These are phyloP conservation scores for Medicago lupulina DNA, from an alignment of 306 rosid species.

Conservation along the genomic window DNA sequence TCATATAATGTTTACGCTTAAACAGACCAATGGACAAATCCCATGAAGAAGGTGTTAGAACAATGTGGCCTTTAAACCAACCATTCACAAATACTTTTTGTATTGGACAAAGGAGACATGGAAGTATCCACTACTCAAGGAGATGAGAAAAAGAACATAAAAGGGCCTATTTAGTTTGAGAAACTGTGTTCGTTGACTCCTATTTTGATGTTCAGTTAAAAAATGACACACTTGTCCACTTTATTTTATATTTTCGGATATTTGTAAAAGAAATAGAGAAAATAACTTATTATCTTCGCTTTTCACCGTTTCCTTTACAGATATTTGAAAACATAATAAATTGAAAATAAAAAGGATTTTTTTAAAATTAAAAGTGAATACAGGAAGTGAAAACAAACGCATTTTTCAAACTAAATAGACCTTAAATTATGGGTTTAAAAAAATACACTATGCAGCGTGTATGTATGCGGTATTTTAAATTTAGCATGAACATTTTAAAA, in stretches of 20 bases:
- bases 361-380: constrained; percentile 4
- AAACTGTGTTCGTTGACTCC: not conserved
- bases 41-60: constrained; percentile 6
- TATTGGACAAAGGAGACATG: not conserved
- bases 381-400: not conserved
- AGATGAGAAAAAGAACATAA: constrained; percentile 12
- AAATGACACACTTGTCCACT: not conserved
- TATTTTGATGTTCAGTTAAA: not conserved
- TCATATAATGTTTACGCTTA: constrained; percentile 17
- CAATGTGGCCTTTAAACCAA: not conserved
- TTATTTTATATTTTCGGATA: not conserved
- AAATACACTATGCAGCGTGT: constrained; percentile 7
- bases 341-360: not conserved
- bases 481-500: not conserved
- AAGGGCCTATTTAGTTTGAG: not conserved
- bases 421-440: constrained; percentile 11
- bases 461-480: constrained; percentile 18
- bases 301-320: not conserved
- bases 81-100: constrained; percentile 4
- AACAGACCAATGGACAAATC: constrained; percentile 8
- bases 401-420: not conserved
- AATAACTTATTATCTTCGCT: not conserved
- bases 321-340: constrained; percentile 1
- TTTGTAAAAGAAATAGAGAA: not conserved
- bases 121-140: constrained; percentile 2